Conservation (phyloP, 176 grass and related monocot species). For the Aegilops sharonensis region DNA sequence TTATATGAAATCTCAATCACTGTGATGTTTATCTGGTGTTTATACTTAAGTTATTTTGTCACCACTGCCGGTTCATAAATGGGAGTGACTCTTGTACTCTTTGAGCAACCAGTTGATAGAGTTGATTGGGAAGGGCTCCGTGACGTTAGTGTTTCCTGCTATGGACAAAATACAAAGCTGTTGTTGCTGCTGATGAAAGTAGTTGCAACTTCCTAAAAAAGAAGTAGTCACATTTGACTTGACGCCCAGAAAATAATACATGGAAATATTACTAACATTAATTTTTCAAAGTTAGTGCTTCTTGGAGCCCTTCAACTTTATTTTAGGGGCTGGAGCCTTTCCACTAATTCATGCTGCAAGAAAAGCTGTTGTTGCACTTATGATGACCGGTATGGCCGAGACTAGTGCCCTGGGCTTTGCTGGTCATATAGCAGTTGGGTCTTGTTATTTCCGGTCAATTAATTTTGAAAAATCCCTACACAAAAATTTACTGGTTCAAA, state of each 20-base stretch:
- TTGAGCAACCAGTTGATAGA: constrained; percentile 93
- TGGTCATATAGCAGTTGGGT: constrained; percentile 81
- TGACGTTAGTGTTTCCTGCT: constrained; percentile 56
- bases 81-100: constrained; percentile 73
- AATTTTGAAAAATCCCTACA: neutral
- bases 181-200: constrained; percentile 87
- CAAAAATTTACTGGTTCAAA: neutral
- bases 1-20: neutral
- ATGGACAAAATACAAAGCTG: constrained; percentile 72
- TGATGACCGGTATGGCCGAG: constrained; percentile 94
- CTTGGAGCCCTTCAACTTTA: constrained; percentile 49
- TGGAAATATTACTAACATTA: constrained; percentile 50
- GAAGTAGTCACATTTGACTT: constrained; percentile 4
- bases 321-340: no score
- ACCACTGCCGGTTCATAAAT: constrained; percentile 50
- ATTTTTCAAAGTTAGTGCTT: constrained; percentile 75
- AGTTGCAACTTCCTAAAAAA: constrained; percentile 34
- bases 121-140: constrained; percentile 59
- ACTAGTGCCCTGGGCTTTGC: constrained; percentile 87
- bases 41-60: neutral
- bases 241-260: constrained; percentile 76
- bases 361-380: constrained; percentile 56
- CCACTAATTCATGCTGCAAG: constrained; percentile 64
- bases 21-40: neutral
- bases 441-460: constrained; percentile 77